Percentiles rank a stretch among this genome's conserved stretches.
Conservation (phyloP, 768 basidiomycete species). For the Mycena galopus region DNA sequence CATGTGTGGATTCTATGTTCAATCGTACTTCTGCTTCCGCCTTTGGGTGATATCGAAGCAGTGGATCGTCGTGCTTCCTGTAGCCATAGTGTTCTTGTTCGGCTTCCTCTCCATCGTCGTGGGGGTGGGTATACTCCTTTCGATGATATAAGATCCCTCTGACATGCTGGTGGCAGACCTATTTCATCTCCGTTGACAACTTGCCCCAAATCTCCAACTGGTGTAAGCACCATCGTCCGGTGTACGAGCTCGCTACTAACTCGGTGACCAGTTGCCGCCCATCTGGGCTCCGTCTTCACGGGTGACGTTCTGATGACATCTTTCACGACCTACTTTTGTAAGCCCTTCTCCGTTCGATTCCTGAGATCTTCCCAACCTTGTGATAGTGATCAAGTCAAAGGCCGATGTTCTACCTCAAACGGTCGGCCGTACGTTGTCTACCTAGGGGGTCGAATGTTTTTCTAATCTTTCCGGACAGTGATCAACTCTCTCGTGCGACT, state of each 20-base stretch:
- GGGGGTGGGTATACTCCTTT: constrained; percentile 41
- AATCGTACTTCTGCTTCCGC: constrained; percentile 48
- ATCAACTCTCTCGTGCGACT: too few species aligned
- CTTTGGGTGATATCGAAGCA: constrained; percentile 46
- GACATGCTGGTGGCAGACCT: too few species aligned
- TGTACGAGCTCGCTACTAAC: too few species aligned
- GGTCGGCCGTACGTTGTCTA: too few species aligned
- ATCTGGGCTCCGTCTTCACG: constrained; percentile 46
- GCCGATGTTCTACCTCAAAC: constrained; percentile 47
- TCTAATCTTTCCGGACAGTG: too few species aligned
- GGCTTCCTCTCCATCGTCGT: constrained; percentile 44
- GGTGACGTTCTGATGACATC: background rate
- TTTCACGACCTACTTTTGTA: too few species aligned
- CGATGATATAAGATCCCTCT: too few species aligned
- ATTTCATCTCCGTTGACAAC: constrained; percentile 37
- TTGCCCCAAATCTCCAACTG: background rate
- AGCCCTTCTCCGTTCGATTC: background rate
- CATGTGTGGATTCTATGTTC: too few species aligned
- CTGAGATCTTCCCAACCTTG: constrained; percentile 43
- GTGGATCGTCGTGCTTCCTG: constrained; percentile 40
- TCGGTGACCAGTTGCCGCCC: constrained; percentile 46
- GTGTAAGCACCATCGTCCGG: too few species aligned
- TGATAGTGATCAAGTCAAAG: constrained; percentile 44
- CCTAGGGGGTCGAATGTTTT: too few species aligned
- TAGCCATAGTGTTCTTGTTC: constrained; percentile 42